A percentile compares a stretch with the other conserved stretches of the same genome.
Conservation (phyloP, 495 filamentous ascomycete genomes). For the Neurospora africana region DNA sequence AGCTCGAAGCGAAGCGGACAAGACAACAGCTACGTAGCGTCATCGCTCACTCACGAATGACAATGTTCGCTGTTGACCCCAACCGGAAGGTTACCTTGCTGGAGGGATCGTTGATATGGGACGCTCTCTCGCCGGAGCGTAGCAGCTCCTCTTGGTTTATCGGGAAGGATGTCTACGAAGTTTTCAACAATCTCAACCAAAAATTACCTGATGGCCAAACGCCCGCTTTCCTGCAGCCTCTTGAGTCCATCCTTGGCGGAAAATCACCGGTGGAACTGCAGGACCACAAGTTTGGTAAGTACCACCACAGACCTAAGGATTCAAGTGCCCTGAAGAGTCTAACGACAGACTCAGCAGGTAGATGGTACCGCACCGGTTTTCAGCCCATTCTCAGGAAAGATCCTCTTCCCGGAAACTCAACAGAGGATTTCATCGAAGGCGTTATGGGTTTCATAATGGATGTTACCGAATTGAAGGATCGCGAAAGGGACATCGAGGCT, state of each 20-base stretch:
- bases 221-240: conserved; percentile 36
- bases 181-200: conserved; percentile 35
- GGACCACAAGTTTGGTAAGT: conserved; percentile 38
- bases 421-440: conserved; percentile 43
- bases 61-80: conserved; percentile 54
- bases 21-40: conserved; percentile 54
- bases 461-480: conserved; percentile 52
- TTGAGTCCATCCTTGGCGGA: conserved; percentile 49
- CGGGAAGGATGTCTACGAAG: conserved; percentile 49
- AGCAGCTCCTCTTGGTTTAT: conserved; percentile 29
- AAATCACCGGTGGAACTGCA: conserved; percentile 36
- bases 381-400: conserved; percentile 46
- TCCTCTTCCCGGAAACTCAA: conserved; percentile 31
- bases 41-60: conserved; percentile 56
- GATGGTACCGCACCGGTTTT: conserved; percentile 57
- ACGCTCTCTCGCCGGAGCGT: conserved; percentile 18
- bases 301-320: not conserved
- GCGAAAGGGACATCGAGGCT: conserved; percentile 43
- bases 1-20: conserved; percentile 47
- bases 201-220: conserved; percentile 25
- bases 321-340: not conserved
- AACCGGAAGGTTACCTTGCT: conserved; percentile 48
- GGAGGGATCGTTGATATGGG: conserved; percentile 51
- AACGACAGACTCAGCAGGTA: conserved; percentile 25
- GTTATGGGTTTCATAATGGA: conserved; percentile 62